Base-by-base conservation (phyloP, 495 filamentous ascomycete genomes). In the Extremus antarcticus region DNA sequence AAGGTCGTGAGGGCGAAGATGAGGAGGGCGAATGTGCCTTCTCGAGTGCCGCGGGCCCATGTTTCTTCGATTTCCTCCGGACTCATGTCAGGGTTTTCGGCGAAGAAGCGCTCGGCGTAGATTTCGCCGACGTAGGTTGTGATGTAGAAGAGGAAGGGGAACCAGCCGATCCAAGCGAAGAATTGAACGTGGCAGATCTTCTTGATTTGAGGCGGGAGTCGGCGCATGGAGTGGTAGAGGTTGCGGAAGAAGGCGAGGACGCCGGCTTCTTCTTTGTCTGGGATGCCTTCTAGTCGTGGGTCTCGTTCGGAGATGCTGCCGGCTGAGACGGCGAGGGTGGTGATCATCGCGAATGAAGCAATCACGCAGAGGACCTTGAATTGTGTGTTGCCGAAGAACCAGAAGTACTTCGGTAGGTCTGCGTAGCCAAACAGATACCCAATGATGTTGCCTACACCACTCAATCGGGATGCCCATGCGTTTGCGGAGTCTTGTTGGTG, bases 101-200 rank as follows among this genome's bases (percentile, higher is more conserved):
- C 76, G 52, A 95, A 84, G 53, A 77, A 84, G 0, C 88, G 88
- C 63, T 94, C 83, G 39, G 85, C 84, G 63, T 94, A 92, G 51
- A 94, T 83, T 66, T 95, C 87, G 50, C 85, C 90, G 62, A 95
- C 83, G 67, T 90, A 95, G 24, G 87, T 92, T 1, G 87, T 92
- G 7, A 88, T 85, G 71, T 95, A 95, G 70, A 90, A 95, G 0
- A 95, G 75, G 72, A 94, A 91, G 17, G 90, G 90, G 63, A 95
- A 95, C 85, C 90, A 95, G 55, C 87, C 90, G 58, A 94, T 83
- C 90, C 90, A 95, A 23, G 87, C 86, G 53, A 85, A 88, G 63
- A 95, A 79, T 66, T 95, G 88, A 0, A 92, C 88, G 58, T 86
- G 73, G 68, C 90, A 95, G 56, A 95, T 86, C 61, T 81, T 84